Base-by-base conservation (phyloP, 257 asterid species). In the Ajuga chamaepitys region DNA sequence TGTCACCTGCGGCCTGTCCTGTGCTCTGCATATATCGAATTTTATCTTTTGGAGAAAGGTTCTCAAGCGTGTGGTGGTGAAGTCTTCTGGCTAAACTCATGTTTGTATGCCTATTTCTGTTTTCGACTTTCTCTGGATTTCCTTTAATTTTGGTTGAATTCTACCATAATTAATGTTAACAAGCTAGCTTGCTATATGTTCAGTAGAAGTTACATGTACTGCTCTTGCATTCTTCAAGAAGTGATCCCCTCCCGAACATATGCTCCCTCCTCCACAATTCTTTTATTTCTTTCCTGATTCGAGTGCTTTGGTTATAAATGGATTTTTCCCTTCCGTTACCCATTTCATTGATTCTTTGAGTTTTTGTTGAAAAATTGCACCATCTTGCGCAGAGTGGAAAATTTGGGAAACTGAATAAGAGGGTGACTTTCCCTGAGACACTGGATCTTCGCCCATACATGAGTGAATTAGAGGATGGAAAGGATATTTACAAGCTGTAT, bases 371-470 rank as follows among this genome's bases (percentile, higher is more conserved):
- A 61, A 54, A 12, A 9, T n/a, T 52, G 12, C 54, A 40, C 41
- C 65, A 40, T 50, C 51, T 74, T 57, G 17, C 78, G 78, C 86
- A 94, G 99, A 88, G 95, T 78, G 99, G 99, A 55, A 84, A 97
- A 66, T 94, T 89, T 75, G 99, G 99, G 62, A 94, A 94, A 71
- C 89, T 94, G 44, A 94, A 94, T 66, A 94, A 94, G 86, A 88
- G 94, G 84, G 95, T 94, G 66, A 83, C 82, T 59, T 94, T 93
- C 80, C 99, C 99, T 0, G 96, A 86, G 84, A 83, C 76, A 1
- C 72, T 94, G 71, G 83, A 90, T 78, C 96, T 94, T 67, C 80
- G 75, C 61, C 85, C 86, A 21, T 94, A 88, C 87, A 83, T 87
- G 91, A 86, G 87, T 67, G 87, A 85, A 60, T 34, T 74, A 53